A percentile compares a stretch with the other conserved stretches of the same genome.
phyloP scores from a whole-genome alignment of 805 yeast genomes.

The Clavispora phyllophila region DNA sequence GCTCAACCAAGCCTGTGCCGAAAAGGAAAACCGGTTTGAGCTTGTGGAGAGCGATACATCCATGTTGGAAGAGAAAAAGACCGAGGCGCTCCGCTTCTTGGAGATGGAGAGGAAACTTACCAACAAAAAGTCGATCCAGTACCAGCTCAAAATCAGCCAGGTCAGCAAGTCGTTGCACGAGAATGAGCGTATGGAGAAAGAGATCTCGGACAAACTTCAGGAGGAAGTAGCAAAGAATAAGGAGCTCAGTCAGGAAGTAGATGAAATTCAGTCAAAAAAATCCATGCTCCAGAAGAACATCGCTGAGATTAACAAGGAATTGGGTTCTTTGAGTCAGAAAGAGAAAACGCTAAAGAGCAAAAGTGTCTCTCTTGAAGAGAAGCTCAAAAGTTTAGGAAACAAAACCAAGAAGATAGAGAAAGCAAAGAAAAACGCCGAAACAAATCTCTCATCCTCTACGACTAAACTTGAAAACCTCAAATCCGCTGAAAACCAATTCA shows the following conservation, averaged over 20 bases:
- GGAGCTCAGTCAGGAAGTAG: conserved; percentile 25
- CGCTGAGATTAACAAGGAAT: conserved; percentile 15
- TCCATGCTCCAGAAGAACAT: conserved; percentile 11
- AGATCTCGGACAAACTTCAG: conserved; percentile 37
- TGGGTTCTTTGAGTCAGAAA: conserved; percentile 19
- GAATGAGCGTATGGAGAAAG: conserved; percentile 33
- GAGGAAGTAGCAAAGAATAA: conserved; percentile 40
- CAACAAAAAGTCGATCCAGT: conserved; percentile 47
- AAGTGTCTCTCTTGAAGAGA: conserved; percentile 71
- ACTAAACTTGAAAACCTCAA: conserved; percentile 42
- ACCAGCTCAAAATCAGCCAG: conserved; percentile 46
- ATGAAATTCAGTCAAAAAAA: conserved; percentile 31
- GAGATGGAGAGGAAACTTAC: conserved; percentile 57
- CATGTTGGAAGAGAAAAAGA: conserved; percentile 59
- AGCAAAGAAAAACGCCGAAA: conserved; percentile 43
- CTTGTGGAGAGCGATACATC: conserved; percentile 74
- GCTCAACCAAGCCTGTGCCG: conserved; percentile 75
- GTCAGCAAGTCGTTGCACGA: conserved; percentile 36
- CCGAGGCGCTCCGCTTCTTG: conserved; percentile 63
- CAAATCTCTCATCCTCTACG: conserved; percentile 40
- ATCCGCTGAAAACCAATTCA: conserved; percentile 40
- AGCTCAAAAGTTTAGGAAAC: conserved; percentile 55
- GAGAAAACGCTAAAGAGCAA: conserved; percentile 39
- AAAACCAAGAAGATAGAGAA: conserved; percentile 60
- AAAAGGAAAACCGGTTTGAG: conserved; percentile 73